These are phyloP conservation scores for Euphorbia lathyris DNA, from an alignment of 345 rosid genomes.

Conservation along the genomic window DNA sequence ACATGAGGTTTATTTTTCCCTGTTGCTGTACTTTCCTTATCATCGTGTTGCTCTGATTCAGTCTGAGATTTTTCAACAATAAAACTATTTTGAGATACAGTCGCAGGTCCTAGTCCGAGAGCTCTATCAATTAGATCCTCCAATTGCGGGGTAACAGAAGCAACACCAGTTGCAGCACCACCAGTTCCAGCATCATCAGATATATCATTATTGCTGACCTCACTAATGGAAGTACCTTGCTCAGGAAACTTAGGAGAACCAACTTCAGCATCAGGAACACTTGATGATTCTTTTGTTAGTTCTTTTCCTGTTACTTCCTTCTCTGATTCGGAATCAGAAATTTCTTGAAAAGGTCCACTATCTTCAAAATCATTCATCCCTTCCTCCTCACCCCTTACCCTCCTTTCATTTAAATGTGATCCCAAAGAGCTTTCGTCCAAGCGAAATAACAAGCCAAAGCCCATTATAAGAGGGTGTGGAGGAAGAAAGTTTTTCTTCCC, in stretches of 20 bases:
- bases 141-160: constrained; percentile 58
- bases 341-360: constrained; percentile 39
- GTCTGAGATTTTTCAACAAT: constrained; percentile 37
- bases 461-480: constrained; percentile 97
- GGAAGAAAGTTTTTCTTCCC: constrained; percentile 98
- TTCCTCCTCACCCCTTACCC: constrained; percentile 96
- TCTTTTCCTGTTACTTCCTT: constrained; percentile 39
- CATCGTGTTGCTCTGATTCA: constrained; percentile 38
- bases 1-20: constrained; percentile 64
- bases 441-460: constrained; percentile 93
- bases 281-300: constrained; percentile 4
- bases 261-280: constrained; percentile 20
- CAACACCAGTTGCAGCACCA: constrained; percentile 34
- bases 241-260: constrained; percentile 27
- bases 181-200: constrained; percentile 38
- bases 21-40: constrained; percentile 44
- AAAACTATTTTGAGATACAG: constrained; percentile 40
- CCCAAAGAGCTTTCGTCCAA: constrained; percentile 98
- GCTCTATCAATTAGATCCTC: constrained; percentile 96
- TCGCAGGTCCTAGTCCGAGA: constrained; percentile 78
- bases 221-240: constrained; percentile 27
- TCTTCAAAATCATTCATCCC: constrained; percentile 59
- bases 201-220: constrained; percentile 21
- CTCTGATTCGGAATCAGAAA: constrained; percentile 63
- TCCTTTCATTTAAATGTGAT: constrained; percentile 93